A percentile compares a stretch with the other conserved stretches of the same genome.
These are phyloP conservation scores for Neolentinus lepideus DNA, from an alignment of 1,284 basidiomycete genomes.

Conservation along the genomic window DNA sequence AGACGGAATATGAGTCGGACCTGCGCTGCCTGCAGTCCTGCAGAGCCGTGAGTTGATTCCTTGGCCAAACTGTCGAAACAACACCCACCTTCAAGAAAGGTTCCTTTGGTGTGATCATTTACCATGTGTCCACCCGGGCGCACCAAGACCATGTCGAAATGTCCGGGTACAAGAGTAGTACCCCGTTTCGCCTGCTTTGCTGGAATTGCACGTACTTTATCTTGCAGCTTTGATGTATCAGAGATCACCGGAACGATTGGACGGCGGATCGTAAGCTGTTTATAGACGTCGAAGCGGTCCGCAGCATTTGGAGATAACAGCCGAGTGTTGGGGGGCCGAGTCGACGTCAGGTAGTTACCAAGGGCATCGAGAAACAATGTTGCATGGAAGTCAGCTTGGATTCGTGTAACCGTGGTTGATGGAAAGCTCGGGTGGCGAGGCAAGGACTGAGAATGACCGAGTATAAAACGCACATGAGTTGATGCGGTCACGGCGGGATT, in stretches of 20 bases:
- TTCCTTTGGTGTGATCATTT: constrained; percentile 6
- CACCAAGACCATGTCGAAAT: not conserved
- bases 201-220: not conserved
- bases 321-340: not conserved
- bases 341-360: not conserved
- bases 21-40: constrained; percentile 6
- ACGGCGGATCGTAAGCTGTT: not conserved
- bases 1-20: constrained; percentile 11
- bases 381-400: not conserved
- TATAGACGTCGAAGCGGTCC: not conserved
- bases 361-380: not conserved
- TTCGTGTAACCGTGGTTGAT: not conserved
- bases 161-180: too few relatives aligned
- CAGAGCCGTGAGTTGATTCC: not conserved
- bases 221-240: not conserved
- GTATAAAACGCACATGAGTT: too few relatives aligned
- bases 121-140: not conserved
- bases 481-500: too few relatives aligned
- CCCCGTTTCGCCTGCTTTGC: not conserved
- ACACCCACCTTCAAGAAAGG: not conserved
- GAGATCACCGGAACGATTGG: not conserved
- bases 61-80: not conserved
- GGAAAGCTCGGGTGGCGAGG: not conserved
- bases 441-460: not conserved
- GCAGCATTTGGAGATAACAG: not conserved